These are phyloP conservation scores for Daedalea quercina DNA, from an alignment of 768 basidiomycete species.

Conservation along the genomic window DNA sequence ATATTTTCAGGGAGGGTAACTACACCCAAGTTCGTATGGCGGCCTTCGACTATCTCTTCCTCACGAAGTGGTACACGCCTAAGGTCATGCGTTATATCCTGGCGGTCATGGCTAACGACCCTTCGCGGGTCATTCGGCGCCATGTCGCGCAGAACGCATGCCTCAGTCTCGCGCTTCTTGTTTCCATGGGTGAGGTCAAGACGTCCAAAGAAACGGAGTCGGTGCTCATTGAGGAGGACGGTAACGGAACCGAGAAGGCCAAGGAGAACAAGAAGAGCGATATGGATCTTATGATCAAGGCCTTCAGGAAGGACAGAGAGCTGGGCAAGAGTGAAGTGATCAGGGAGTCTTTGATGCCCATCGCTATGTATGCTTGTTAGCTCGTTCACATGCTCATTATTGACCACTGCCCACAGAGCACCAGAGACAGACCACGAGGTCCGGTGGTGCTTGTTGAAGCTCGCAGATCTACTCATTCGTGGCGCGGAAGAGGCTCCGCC, in stretches of 20 bases:
- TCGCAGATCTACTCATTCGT: conserved; percentile 83
- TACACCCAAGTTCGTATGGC: conserved; percentile 86
- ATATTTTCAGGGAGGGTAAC: conserved; percentile 73
- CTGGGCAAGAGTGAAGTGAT: conserved; percentile 75
- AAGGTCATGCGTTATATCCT: conserved; percentile 84
- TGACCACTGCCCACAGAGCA: conserved; percentile 38
- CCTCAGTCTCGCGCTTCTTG: conserved; percentile 79
- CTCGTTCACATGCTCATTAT: neutral
- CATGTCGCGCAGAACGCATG: conserved; percentile 84
- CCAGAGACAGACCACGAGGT: conserved; percentile 81
- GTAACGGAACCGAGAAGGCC: conserved; percentile 57
- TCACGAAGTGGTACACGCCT: conserved; percentile 82
- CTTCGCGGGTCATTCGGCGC: conserved; percentile 74
- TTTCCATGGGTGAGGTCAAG: conserved; percentile 89
- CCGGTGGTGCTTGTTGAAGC: conserved; percentile 85
- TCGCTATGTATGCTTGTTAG: conserved; percentile 55
- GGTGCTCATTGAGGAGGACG: conserved; percentile 83
- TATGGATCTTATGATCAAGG: conserved; percentile 79
- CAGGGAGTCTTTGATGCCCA: conserved; percentile 75
- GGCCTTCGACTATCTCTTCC: conserved; percentile 90
- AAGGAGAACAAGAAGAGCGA: conserved; percentile 80
- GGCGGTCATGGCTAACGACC: conserved; percentile 79
- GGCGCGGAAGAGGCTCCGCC: conserved; percentile 80
- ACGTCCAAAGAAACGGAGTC: conserved; percentile 70
- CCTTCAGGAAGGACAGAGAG: conserved; percentile 81